Conservation (phyloP, 345 rosid species). For the Hibiscus mutabilis region DNA sequence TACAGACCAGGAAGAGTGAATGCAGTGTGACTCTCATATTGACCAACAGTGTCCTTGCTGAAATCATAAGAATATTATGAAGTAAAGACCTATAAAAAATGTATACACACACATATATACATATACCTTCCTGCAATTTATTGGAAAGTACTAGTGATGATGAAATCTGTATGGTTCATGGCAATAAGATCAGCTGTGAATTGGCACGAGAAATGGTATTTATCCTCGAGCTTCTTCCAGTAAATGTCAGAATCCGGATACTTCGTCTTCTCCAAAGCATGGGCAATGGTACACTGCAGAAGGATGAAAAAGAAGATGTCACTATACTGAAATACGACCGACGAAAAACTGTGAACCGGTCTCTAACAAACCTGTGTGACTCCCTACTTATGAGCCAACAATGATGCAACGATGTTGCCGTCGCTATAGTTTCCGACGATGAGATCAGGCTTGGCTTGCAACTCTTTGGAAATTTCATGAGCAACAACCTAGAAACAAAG, state of each 20-base stretch:
- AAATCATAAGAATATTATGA: neutral
- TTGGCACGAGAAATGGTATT: conserved; percentile 94
- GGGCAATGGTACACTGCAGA: conserved; percentile 86
- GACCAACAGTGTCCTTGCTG: conserved; percentile 90
- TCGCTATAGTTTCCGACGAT: conserved; percentile 94
- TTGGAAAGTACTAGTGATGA: conserved; percentile 96
- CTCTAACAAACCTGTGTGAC: conserved; percentile 73
- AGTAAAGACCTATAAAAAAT: neutral
- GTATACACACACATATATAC: neutral
- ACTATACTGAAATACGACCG: neutral
- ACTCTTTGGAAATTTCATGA: conserved; percentile 60
- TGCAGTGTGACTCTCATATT: conserved; percentile 87
- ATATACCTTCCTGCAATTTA: conserved; percentile 89
- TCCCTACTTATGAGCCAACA: conserved; percentile 79
- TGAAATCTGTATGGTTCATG: conserved; percentile 95
- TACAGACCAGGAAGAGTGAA: conserved; percentile 89
- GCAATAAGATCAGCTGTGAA: conserved; percentile 91
- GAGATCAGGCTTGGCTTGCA: conserved; percentile 91
- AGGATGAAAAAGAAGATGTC: neutral
- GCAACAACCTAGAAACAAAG: conserved; percentile 61
- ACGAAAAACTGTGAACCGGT: neutral
- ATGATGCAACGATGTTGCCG: conserved; percentile 86
- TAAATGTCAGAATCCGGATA: conserved; percentile 92
- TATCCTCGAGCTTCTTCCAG: conserved; percentile 86
- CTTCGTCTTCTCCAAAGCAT: conserved; percentile 92